phyloP scores from a whole-genome alignment of 1,284 basidiomycete species.

The Mycocalia duriaeana region DNA sequence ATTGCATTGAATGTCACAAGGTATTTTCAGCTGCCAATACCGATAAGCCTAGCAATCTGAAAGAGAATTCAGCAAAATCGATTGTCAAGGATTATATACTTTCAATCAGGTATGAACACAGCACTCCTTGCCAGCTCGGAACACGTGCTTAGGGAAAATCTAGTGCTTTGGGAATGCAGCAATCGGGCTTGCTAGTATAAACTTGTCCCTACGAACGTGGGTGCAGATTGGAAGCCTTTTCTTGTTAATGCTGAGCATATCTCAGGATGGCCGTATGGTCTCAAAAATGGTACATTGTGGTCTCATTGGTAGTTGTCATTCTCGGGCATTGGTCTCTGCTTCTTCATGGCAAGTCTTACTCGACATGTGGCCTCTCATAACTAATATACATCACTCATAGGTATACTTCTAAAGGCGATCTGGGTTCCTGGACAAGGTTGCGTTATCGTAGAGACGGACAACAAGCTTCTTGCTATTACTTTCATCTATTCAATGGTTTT shows the following conservation, averaged over 20 bases:
- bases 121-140: too few relatives aligned
- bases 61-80: slow-evolving; percentile 47
- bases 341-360: slow-evolving; percentile 50
- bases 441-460: slow-evolving; percentile 51
- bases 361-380: neutral
- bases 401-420: slow-evolving; percentile 52
- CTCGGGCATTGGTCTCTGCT: slow-evolving; percentile 74
- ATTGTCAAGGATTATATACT: slow-evolving; percentile 68
- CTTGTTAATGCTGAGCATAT: slow-evolving; percentile 2
- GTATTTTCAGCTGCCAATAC: too few relatives aligned
- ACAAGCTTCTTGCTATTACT: slow-evolving; percentile 51
- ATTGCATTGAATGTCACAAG: slow-evolving; percentile 53
- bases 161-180: slow-evolving; percentile 63
- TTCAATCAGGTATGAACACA: too few relatives aligned
- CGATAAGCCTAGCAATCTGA: too few relatives aligned
- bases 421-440: slow-evolving; percentile 50
- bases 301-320: slow-evolving; percentile 53
- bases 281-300: slow-evolving; percentile 53
- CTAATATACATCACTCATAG: slow-evolving; percentile 25
- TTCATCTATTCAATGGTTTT: slow-evolving; percentile 74
- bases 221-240: slow-evolving; percentile 21
- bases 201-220: slow-evolving; percentile 73
- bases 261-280: slow-evolving; percentile 68
- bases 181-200: slow-evolving; percentile 72
- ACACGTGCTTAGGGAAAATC: too few relatives aligned